These are phyloP conservation scores for Pythium volutum DNA, from an alignment of 352 stramenopile genomes.

Conservation along the genomic window DNA sequence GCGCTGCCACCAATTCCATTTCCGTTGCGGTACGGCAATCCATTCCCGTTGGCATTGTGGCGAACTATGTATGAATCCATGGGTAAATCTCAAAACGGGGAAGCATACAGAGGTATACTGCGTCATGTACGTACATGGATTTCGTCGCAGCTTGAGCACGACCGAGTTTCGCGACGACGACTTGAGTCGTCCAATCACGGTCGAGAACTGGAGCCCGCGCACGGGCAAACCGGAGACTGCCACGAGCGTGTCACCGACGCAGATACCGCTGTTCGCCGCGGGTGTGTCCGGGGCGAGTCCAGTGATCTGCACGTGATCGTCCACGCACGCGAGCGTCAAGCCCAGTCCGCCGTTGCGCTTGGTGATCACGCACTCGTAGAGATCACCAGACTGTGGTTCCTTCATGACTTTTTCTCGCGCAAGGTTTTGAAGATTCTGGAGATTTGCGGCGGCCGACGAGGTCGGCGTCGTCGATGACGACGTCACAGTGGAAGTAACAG, in stretches of 20 bases:
- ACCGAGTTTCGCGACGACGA: conserved; percentile 78
- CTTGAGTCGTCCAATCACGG: conserved; percentile 73
- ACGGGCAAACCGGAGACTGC: conserved; percentile 69
- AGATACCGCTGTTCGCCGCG: conserved; percentile 69
- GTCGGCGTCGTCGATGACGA: conserved; percentile 22
- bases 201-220: conserved; percentile 80
- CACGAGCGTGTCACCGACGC: conserved; percentile 73
- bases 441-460: conserved; percentile 18
- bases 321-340: conserved; percentile 72
- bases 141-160: conserved; percentile 72
- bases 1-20: conserved; percentile 13
- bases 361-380: conserved; percentile 86
- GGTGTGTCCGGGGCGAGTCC: conserved; percentile 67
- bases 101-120: neutral
- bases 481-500: neutral
- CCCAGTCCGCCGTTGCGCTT: conserved; percentile 74
- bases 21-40: conserved; percentile 35
- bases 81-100: neutral
- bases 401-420: conserved; percentile 82
- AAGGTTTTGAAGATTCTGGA: conserved; percentile 21
- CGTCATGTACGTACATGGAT: conserved; percentile 69
- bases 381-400: conserved; percentile 68
- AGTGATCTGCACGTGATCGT: conserved; percentile 85
- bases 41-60: conserved; percentile 51
- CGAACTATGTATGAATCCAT: conserved; percentile 34